Evolutionary conservation across 768 basidiomycete genomes (phyloP).

Genomic region (Chalciporus pseudorubinellus): DNA sequence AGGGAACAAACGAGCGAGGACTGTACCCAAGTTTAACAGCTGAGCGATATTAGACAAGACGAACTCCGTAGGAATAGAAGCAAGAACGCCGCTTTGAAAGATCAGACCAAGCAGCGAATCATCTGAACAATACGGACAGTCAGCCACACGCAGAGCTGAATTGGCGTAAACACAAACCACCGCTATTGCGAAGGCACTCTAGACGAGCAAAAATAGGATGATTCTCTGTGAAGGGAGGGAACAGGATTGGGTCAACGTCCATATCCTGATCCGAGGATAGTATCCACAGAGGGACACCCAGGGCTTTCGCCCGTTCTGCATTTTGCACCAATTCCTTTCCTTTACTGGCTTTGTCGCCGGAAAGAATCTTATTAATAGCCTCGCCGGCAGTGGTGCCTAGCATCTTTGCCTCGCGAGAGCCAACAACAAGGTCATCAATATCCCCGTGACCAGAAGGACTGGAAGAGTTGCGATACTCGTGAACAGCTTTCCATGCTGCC

Average conservation of each 20-base stretch:
- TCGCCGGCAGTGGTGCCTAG: slow-evolving; percentile 35
- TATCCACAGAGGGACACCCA: slow-evolving; percentile 35
- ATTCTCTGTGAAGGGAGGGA: slow-evolving; percentile 9
- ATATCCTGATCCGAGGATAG: slow-evolving; percentile 18
- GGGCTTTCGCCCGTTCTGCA: slow-evolving; percentile 14
- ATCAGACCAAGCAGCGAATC: slow-evolving; percentile 35
- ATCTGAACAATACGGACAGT: slow-evolving; percentile 35
- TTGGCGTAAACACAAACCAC: slow-evolving; percentile 33
- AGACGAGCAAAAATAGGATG: slow-evolving; percentile 32
- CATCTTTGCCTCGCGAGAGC: slow-evolving; percentile 31
- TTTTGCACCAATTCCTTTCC: slow-evolving; percentile 27
- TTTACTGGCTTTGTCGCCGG: slow-evolving; percentile 36
- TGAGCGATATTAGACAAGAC: slow-evolving; percentile 35
- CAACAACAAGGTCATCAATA: slow-evolving; percentile 37
- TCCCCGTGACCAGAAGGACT: slow-evolving; percentile 10
- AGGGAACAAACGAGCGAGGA: background rate
- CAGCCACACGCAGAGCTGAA: background rate
- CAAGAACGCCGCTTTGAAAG: slow-evolving; percentile 43
- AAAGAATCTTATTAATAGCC: slow-evolving; percentile 45
- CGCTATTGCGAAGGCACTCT: slow-evolving; percentile 26
- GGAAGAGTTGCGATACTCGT: slow-evolving; percentile 17
- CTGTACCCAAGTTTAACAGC: slow-evolving; percentile 43
- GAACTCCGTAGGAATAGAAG: slow-evolving; percentile 30
- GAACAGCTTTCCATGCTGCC: slow-evolving; percentile 40
- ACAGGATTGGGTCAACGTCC: slow-evolving; percentile 15